Percentiles rank a stretch among this genome's conserved stretches.
phyloP scores from a whole-genome alignment of 129 eudicot genomes.

The Helianthus annuus region HanXRQr2.0-SUNRISE NC_035446.2:163888087-163888586 shows the following conservation, averaged over 20 bases:
- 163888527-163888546: background rate
- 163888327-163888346: conserved; percentile 39
- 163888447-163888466: conserved; percentile 18
- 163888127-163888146: conserved; percentile 62
- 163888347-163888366: conserved; percentile 42
- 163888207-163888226: conserved; percentile 44
- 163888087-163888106: conserved; percentile 66
- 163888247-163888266: conserved; percentile 41
- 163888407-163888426: background rate
- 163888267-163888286: conserved; percentile 50
- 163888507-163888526: conserved; percentile 10
- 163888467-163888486: conserved; percentile 6
- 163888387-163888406: conserved; percentile 5
- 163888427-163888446: background rate
- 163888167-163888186: conserved; percentile 49
- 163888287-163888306: conserved; percentile 34
- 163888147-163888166: conserved; percentile 63
- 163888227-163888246: conserved; percentile 47
- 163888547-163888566: background rate
- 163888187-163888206: conserved; percentile 44
- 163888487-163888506: background rate
- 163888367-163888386: conserved; percentile 32
- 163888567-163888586: too few species aligned
- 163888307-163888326: conserved; percentile 31
- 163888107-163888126: conserved; percentile 69